Percentiles rank a stretch among this genome's conserved stretches.
phyloP scores from a whole-genome alignment of 176 grass and related monocot species.

The Carex pumila region DNA sequence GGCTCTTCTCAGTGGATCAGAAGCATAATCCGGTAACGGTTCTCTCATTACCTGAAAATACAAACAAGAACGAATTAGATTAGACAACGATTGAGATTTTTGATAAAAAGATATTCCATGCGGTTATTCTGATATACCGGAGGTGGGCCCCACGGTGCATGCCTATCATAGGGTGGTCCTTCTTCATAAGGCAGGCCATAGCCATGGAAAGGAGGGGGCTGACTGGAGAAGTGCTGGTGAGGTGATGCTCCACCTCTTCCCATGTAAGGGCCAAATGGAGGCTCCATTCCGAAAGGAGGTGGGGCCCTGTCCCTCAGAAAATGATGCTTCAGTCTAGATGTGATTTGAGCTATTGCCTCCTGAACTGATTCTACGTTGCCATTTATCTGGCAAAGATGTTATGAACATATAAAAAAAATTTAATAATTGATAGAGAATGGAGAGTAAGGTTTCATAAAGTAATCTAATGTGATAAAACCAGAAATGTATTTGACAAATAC shows the following conservation, averaged over 20 bases:
- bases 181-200: constrained; percentile 48
- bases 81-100: not conserved
- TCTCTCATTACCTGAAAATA: constrained; percentile 41
- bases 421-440: not conserved
- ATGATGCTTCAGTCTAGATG: constrained; percentile 76
- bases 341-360: constrained; percentile 85
- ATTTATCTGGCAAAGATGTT: constrained; percentile 48
- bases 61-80: not conserved
- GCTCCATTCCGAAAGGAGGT: constrained; percentile 23
- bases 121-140: constrained; percentile 38
- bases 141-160: constrained; percentile 36
- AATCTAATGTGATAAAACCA: not conserved
- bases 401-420: not conserved
- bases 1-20: constrained; percentile 43
- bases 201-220: constrained; percentile 58
- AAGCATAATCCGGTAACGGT: constrained; percentile 49
- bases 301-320: constrained; percentile 54
- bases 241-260: constrained; percentile 51
- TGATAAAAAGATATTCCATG: not conserved
- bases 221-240: constrained; percentile 28
- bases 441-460: not conserved
- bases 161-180: constrained; percentile 36
- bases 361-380: constrained; percentile 67
- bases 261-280: constrained; percentile 53
- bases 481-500: not conserved